Conservation (phyloP, 2,329 filamentous ascomycete genomes). For the Monosporascus sp. region DNA sequence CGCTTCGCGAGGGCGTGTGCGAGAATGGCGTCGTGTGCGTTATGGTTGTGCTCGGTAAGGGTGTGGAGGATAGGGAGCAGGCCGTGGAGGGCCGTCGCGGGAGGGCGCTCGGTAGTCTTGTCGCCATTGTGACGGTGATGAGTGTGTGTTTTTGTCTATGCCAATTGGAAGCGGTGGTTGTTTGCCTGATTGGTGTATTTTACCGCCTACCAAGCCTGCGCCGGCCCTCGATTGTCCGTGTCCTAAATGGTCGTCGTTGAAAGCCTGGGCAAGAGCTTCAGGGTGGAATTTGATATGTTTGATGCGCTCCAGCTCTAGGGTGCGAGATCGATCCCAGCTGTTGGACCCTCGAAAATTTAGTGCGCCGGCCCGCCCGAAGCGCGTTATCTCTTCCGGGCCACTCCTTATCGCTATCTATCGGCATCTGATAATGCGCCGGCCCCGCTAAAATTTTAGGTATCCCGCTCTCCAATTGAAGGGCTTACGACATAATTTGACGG, state of each 20-base stretch:
- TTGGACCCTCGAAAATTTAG: neutral
- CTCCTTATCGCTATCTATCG: neutral
- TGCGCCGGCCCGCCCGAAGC: conserved; percentile 4
- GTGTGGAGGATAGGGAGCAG: conserved; percentile 11
- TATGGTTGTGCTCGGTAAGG: conserved; percentile 9
- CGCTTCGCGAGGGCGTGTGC: conserved; percentile 65
- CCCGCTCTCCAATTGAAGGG: neutral
- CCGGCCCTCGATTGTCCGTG: too few relatives aligned
- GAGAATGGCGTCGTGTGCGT: conserved; percentile 15
- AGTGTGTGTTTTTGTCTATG: conserved; percentile 4
- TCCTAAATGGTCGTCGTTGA: too few relatives aligned
- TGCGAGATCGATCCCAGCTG: neutral
- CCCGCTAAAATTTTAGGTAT: conserved; percentile 1
- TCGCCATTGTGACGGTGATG: conserved; percentile 20
- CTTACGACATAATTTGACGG: neutral
- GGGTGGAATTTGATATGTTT: neutral
- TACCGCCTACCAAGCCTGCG: too few relatives aligned
- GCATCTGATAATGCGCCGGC: neutral
- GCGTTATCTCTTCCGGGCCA: neutral
- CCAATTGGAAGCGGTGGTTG: conserved; percentile 3
- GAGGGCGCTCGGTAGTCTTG: conserved; percentile 27
- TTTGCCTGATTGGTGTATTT: neutral
- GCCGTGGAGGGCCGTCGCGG: conserved; percentile 23
- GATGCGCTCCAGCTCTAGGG: neutral
- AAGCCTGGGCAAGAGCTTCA: too few relatives aligned